Evolutionary conservation across 345 rosid species (phyloP).

Genomic region (Sonneratia caseolaris): DNA sequence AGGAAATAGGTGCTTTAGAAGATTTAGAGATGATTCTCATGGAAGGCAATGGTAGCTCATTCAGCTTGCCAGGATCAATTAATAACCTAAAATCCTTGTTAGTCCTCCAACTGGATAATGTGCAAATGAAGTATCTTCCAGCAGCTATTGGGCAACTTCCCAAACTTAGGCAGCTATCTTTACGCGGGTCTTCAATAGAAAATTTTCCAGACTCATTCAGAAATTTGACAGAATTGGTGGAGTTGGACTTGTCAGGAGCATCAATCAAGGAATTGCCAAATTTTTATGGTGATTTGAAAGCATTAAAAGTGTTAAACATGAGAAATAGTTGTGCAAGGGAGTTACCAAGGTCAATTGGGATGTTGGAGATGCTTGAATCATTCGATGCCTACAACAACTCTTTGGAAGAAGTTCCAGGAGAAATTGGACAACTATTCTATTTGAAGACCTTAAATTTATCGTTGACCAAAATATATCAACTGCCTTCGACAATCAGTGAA

Average conservation of each 20-base stretch:
- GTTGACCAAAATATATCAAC: background rate
- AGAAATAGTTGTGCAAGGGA: background rate
- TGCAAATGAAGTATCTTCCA: no score
- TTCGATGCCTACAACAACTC: background rate
- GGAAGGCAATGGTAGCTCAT: background rate
- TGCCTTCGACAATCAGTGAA: conserved; percentile 10
- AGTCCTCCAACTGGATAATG: no score
- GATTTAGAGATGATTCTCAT: background rate
- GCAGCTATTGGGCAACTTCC: background rate
- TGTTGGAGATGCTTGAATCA: background rate
- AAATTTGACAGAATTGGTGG: background rate
- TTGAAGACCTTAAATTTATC: conserved; percentile 9
- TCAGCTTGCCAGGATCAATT: no score
- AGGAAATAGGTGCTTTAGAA: background rate
- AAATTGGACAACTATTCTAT: conserved; percentile 3
- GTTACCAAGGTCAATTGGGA: background rate
- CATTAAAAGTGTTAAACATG: background rate
- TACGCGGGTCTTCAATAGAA: background rate
- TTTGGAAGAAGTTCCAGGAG: conserved; percentile 5
- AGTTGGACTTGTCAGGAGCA: background rate
- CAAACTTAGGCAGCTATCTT: background rate
- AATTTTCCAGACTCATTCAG: background rate
- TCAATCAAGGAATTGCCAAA: background rate
- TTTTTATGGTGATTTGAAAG: background rate
- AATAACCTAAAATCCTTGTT: no score